Percentiles rank a stretch among this genome's conserved stretches.
Conservation (phyloP, 2,329 filamentous ascomycete species). For the Botrytis deweyae region DNA sequence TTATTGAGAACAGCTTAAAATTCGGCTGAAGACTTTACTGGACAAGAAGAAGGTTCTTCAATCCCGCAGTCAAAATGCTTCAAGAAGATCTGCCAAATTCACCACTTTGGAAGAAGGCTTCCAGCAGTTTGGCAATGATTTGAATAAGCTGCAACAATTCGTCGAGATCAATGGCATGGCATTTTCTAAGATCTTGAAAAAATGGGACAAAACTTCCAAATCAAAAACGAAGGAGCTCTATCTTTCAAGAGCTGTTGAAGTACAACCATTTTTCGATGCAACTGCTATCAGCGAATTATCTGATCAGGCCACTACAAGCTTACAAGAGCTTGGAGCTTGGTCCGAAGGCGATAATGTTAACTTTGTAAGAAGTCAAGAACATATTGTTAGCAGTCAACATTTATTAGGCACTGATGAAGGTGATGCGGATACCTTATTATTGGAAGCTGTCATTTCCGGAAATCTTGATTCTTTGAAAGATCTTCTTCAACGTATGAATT, state of each 20-base stretch:
- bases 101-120: conserved; percentile 95
- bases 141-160: conserved; percentile 98
- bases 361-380: conserved; percentile 62
- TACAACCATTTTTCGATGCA: conserved; percentile 97
- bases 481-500: conserved; percentile 71
- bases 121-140: conserved; percentile 91
- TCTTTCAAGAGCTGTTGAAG: conserved; percentile 90
- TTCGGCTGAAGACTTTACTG: conserved; percentile 85
- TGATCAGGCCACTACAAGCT: conserved; percentile 93
- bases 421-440: conserved; percentile 82
- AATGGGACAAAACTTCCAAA: conserved; percentile 99
- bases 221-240: conserved; percentile 98
- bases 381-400: conserved; percentile 65
- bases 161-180: conserved; percentile 97
- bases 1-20: conserved; percentile 67
- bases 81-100: conserved; percentile 88
- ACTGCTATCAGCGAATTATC: conserved; percentile 96
- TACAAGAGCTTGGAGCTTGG: conserved; percentile 94
- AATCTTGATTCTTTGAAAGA: conserved; percentile 77
- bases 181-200: conserved; percentile 98
- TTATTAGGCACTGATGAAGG: conserved; percentile 77
- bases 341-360: conserved; percentile 92
- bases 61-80: conserved; percentile 71
- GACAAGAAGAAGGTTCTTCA: conserved; percentile 95
- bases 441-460: conserved; percentile 82